Percentiles rank a stretch among this genome's conserved stretches.
Evolutionary conservation across 148 eudicot genomes (phyloP).

Genomic region (Chenopodium formosanum): DNA sequence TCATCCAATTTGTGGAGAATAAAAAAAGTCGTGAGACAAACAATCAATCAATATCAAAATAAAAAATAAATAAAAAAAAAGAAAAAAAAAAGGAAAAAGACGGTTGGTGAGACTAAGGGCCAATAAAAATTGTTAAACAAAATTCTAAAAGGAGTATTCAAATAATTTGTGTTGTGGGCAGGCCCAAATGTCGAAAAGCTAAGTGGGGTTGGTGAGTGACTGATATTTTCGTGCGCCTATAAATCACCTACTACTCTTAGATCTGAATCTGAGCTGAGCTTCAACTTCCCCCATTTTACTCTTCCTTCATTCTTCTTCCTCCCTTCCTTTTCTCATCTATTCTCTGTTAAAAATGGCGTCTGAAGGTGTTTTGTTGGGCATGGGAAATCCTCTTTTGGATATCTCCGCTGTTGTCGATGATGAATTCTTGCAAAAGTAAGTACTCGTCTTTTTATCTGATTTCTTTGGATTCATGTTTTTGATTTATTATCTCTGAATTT

Average conservation of each 20-base stretch:
- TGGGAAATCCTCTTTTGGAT: slow-evolving; percentile 14
- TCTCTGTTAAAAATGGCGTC: not conserved
- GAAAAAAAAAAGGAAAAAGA: too few relatives aligned
- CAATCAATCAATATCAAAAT: too few relatives aligned
- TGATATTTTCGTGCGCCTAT: not conserved
- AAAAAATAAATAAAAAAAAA: too few relatives aligned
- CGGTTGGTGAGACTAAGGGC: too few relatives aligned
- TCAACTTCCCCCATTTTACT: not conserved
- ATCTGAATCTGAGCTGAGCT: slow-evolving; percentile 7
- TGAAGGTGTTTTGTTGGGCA: slow-evolving; percentile 2
- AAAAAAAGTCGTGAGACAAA: too few relatives aligned
- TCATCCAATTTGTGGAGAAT: too few relatives aligned
- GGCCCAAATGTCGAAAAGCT: not conserved
- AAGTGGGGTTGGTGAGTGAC: not conserved
- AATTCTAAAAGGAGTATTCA: too few relatives aligned
- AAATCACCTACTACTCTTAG: not conserved
- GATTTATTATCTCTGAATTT: too few relatives aligned
- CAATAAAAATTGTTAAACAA: too few relatives aligned
- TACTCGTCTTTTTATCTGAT: not conserved
- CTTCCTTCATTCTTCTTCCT: not conserved
- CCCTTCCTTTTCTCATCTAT: not conserved
- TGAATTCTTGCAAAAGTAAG: slow-evolving; percentile 7
- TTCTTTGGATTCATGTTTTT: too few relatives aligned
- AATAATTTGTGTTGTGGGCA: not conserved
- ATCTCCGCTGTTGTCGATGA: slow-evolving; percentile 2